Percentiles rank a stretch among this genome's conserved stretches.
Conservation (phyloP, 179 eudicot genomes). For the Silene noctiflora region DNA sequence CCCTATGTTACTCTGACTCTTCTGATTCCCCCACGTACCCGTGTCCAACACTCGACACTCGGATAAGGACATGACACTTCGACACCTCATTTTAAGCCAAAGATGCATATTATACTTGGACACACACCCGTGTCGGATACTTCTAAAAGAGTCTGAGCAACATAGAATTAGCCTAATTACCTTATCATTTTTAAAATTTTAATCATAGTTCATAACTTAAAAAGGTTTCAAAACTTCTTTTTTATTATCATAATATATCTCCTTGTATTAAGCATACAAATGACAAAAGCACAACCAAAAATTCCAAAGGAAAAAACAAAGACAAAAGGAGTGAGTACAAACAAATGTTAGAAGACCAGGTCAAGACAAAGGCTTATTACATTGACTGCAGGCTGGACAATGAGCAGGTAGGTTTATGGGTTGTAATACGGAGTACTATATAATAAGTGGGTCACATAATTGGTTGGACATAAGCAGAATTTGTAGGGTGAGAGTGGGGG, state of each 20-base stretch:
- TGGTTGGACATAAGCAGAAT: constrained; percentile 22
- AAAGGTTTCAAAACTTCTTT: not conserved
- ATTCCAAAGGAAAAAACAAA: not conserved
- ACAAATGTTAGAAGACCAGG: constrained; percentile 9
- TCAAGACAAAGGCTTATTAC: constrained; percentile 11
- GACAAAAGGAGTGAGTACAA: not conserved
- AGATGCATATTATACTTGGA: no score
- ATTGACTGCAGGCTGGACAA: not conserved
- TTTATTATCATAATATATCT: not conserved
- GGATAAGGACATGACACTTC: no score
- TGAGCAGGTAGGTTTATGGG: constrained; percentile 10
- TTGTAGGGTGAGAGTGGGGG: constrained; percentile 17
- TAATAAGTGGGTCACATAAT: constrained; percentile 20
- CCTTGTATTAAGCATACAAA: not conserved
- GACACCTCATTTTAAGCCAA: no score
- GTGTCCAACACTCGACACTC: no score
- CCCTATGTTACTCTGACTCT: no score
- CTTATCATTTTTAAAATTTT: not conserved
- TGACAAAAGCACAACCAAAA: not conserved
- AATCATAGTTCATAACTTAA: not conserved
- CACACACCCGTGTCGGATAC: no score
- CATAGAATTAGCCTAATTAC: not conserved
- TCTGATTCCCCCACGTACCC: no score
- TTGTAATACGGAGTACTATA: not conserved
- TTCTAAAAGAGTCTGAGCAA: no score